Percentiles rank a stretch among this genome's conserved stretches.
Conservation (phyloP, 805 yeast genomes). For the Ogataea populi-albae region DNA sequence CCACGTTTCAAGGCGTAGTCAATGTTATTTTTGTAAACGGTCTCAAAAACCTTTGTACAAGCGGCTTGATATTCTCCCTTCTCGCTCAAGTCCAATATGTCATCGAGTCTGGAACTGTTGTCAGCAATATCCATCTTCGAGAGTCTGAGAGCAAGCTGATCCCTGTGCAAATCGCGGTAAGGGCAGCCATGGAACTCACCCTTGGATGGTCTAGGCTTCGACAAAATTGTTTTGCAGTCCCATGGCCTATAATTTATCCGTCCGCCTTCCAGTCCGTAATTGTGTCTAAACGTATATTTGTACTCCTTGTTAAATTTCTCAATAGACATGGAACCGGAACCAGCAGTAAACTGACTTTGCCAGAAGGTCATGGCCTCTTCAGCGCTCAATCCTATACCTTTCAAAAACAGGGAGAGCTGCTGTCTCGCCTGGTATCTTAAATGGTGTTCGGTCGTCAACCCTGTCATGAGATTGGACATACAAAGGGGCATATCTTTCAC, state of each 20-base stretch:
- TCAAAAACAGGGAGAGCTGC: constrained; percentile 79
- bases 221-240: constrained; percentile 76
- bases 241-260: constrained; percentile 81
- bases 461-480: constrained; percentile 42
- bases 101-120: constrained; percentile 45
- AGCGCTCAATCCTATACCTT: constrained; percentile 82
- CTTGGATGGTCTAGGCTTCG: constrained; percentile 63
- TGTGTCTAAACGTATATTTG: constrained; percentile 82
- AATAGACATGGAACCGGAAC: constrained; percentile 46
- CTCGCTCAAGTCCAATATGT: constrained; percentile 64
- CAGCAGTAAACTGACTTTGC: constrained; percentile 65
- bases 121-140: constrained; percentile 64
- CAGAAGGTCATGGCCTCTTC: constrained; percentile 90
- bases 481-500: constrained; percentile 79
- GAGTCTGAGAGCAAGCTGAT: constrained; percentile 55
- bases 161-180: constrained; percentile 71
- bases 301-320: constrained; percentile 88
- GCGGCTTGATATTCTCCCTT: constrained; percentile 78
- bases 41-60: constrained; percentile 84
- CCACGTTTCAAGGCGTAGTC: constrained; percentile 37
- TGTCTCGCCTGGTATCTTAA: constrained; percentile 81
- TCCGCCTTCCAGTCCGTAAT: constrained; percentile 89
- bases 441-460: constrained; percentile 70
- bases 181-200: constrained; percentile 92
- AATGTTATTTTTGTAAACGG: constrained; percentile 50